Evolutionary conservation across 768 basidiomycete genomes (phyloP).

Genomic region (Collybia mongolica): DNA sequence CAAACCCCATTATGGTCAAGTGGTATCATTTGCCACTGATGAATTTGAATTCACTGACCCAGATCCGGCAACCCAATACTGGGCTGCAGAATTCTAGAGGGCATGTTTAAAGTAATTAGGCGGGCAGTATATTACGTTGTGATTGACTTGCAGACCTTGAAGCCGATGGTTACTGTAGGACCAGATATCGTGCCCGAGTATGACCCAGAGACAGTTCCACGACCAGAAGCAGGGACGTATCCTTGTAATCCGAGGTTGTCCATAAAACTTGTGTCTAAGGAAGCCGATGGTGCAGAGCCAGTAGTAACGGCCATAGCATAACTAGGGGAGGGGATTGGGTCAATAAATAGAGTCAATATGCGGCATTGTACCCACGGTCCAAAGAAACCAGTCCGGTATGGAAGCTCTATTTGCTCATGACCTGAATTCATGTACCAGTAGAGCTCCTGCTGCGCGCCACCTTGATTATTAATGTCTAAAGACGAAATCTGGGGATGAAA

Average conservation of each 20-base stretch:
- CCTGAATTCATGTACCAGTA: constrained; percentile 50
- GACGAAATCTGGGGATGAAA: not conserved
- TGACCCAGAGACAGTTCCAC: constrained; percentile 42
- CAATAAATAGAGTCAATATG: not conserved
- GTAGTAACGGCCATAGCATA: constrained; percentile 43
- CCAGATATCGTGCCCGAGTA: constrained; percentile 42
- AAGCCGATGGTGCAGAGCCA: constrained; percentile 40
- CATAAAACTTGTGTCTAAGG: constrained; percentile 43
- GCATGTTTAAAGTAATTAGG: not conserved
- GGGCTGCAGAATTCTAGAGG: constrained; percentile 37
- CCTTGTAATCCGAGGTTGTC: constrained; percentile 40
- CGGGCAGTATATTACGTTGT: not conserved
- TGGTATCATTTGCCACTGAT: not conserved
- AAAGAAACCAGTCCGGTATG: constrained; percentile 44
- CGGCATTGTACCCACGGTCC: constrained; percentile 33
- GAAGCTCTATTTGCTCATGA: constrained; percentile 41
- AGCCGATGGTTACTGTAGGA: constrained; percentile 37
- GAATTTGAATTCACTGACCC: constrained; percentile 24
- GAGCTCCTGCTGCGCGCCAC: constrained; percentile 43
- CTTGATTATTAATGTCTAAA: constrained; percentile 47
- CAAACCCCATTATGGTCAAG: not conserved
- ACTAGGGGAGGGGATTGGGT: constrained; percentile 11
- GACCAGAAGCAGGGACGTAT: constrained; percentile 40
- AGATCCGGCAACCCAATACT: constrained; percentile 44
- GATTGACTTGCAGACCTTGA: constrained; percentile 26